Conservation (phyloP, 176 grass and related monocot species). For the Thalia dealbata region DNA sequence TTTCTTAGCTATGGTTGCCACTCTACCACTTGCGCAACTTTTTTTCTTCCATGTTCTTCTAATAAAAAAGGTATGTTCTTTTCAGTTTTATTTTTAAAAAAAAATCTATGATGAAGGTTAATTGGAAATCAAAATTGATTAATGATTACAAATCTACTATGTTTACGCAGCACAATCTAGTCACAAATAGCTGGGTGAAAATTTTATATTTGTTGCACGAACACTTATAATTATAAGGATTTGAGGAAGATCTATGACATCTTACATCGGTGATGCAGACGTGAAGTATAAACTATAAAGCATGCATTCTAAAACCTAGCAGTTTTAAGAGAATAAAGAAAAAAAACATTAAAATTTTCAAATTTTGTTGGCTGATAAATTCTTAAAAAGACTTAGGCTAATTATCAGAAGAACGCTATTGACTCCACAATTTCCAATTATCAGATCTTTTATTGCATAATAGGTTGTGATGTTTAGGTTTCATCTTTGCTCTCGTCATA, state of each 20-base stretch:
- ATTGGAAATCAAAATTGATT: too few relatives aligned
- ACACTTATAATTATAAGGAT: not conserved
- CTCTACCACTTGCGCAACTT: slow-evolving; percentile 80
- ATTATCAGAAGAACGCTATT: not conserved
- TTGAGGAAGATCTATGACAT: not conserved
- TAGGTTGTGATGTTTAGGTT: not conserved
- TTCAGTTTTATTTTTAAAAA: too few relatives aligned
- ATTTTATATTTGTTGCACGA: not conserved
- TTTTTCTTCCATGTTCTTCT: slow-evolving; percentile 97
- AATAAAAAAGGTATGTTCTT: slow-evolving; percentile 65
- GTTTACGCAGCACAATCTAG: not conserved
- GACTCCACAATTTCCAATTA: not conserved
- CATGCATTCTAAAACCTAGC: not conserved
- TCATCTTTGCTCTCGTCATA: not conserved
- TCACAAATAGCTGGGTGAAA: not conserved
- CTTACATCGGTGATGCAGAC: not conserved
- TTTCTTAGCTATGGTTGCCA: slow-evolving; percentile 81
- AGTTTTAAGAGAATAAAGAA: not conserved
- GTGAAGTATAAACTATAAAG: not conserved
- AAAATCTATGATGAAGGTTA: too few relatives aligned
- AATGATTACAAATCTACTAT: not conserved
- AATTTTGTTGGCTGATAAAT: not conserved
- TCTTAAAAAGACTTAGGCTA: not conserved
- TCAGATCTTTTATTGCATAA: not conserved
- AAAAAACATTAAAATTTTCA: too few relatives aligned